Evolutionary conservation across 257 asterid species (phyloP).

Genomic region (Solanum clarkiae): DNA sequence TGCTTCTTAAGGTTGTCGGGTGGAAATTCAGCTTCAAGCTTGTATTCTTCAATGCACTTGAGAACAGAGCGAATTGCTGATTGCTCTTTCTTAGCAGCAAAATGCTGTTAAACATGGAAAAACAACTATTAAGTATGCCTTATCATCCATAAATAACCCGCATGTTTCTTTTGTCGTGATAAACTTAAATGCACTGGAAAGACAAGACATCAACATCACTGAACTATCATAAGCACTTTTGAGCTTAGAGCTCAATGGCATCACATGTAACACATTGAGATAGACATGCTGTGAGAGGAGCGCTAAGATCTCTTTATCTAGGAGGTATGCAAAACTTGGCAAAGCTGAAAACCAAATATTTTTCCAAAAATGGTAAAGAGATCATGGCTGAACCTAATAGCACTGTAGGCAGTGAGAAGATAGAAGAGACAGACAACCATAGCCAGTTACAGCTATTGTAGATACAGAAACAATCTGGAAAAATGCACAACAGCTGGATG

Average conservation of each 20-base stretch:
- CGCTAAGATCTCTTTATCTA: neutral
- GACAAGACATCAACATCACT: neutral
- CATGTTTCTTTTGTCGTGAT: neutral
- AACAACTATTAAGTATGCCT: neutral
- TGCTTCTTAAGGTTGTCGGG: slow-evolving; percentile 82
- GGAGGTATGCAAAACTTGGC: neutral
- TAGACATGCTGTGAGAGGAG: neutral
- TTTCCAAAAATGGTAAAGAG: neutral
- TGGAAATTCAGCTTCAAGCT: slow-evolving; percentile 79
- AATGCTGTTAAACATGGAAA: slow-evolving; percentile 37
- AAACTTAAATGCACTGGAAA: neutral
- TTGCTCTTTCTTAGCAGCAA: slow-evolving; percentile 96
- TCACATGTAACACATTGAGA: neutral
- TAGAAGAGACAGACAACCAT: neutral
- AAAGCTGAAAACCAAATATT: neutral
- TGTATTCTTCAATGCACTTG: slow-evolving; percentile 92
- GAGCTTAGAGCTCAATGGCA: neutral
- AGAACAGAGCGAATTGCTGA: slow-evolving; percentile 92
- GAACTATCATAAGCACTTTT: no score
- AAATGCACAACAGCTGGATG: neutral
- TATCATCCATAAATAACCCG: neutral
- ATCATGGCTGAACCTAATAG: neutral
- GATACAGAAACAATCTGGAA: neutral
- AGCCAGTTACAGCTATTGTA: neutral
- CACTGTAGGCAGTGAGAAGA: neutral